Percentiles rank a stretch among this genome's conserved stretches.
phyloP scores from a whole-genome alignment of 345 rosid genomes.

The Hevea brasiliensis region DNA sequence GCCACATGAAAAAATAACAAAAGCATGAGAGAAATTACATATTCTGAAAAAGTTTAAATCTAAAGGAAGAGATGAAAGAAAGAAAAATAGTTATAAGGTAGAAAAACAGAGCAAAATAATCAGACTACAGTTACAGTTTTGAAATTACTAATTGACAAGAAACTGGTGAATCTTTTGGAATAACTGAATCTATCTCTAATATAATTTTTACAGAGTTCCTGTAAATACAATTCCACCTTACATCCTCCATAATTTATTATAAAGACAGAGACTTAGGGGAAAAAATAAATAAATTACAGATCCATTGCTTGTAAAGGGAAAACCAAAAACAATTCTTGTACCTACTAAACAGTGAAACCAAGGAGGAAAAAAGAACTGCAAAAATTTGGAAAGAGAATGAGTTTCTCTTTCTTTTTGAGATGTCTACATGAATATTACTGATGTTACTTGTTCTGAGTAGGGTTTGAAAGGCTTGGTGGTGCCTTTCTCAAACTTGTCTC shows the following conservation, averaged over 20 bases:
- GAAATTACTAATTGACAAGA: slow-evolving; percentile 14
- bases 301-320: neutral
- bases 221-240: slow-evolving; percentile 17
- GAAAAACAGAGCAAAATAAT: slow-evolving; percentile 4
- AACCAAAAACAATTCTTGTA: slow-evolving; percentile 9
- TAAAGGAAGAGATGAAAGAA: neutral
- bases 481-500: slow-evolving; percentile 47
- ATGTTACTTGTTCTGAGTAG: slow-evolving; percentile 48
- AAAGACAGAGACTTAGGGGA: slow-evolving; percentile 15
- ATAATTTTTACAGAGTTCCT: slow-evolving; percentile 15
- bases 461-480: slow-evolving; percentile 52
- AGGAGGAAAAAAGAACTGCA: slow-evolving; percentile 1
- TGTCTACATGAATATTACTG: slow-evolving; percentile 10
- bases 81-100: neutral
- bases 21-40: slow-evolving; percentile 11
- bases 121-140: neutral
- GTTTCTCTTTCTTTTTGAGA: slow-evolving; percentile 12
- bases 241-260: slow-evolving; percentile 20
- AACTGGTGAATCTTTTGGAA: slow-evolving; percentile 12
- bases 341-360: neutral
- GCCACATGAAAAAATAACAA: slow-evolving; percentile 10
- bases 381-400: slow-evolving; percentile 11
- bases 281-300: slow-evolving; percentile 6
- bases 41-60: slow-evolving; percentile 2
- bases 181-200: slow-evolving; percentile 11